These are phyloP conservation scores for Apostasia shenzhenica DNA, from an alignment of 106 monocot genomes.

Conservation along the genomic window DNA sequence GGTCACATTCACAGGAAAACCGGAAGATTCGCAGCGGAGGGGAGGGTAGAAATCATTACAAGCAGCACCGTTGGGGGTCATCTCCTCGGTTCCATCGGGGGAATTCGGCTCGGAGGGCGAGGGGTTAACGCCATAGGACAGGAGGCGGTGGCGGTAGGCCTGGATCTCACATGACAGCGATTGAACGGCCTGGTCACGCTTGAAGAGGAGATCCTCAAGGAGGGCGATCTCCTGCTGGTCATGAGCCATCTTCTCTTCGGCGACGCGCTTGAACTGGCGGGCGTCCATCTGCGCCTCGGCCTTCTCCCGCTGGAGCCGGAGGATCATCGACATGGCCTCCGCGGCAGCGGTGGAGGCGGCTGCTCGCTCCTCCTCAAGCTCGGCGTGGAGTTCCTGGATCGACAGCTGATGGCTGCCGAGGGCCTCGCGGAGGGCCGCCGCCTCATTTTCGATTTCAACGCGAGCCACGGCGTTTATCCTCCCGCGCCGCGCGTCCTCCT, in stretches of 20 bases:
- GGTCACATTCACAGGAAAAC: background rate
- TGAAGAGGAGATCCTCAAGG: constrained; percentile 5
- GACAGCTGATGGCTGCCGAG: background rate
- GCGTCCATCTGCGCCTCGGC: constrained; percentile 11
- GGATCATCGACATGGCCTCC: constrained; percentile 17
- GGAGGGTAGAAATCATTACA: constrained; percentile 6
- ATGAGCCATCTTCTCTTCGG: constrained; percentile 13
- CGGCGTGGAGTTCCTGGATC: constrained; percentile 1
- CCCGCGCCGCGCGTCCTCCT: background rate
- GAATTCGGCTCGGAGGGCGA: background rate
- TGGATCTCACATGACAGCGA: constrained; percentile 8
- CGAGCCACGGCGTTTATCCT: background rate
- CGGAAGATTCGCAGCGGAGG: constrained; percentile 4
- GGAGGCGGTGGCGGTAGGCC: constrained; percentile 5
- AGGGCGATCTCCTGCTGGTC: constrained; percentile 10
- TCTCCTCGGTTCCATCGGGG: background rate
- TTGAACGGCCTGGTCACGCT: constrained; percentile 1
- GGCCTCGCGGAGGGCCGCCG: constrained; percentile 11
- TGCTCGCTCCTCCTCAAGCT: constrained; percentile 13
- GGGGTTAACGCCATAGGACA: background rate
- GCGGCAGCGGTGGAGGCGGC: constrained; percentile 5
- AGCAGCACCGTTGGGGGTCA: background rate
- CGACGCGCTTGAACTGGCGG: constrained; percentile 12
- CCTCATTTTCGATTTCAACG: constrained; percentile 9
- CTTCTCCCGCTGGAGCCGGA: constrained; percentile 12